These are phyloP conservation scores for Aspergillus unguis DNA, from an alignment of 2,329 filamentous ascomycete genomes.

Conservation along the genomic window DNA sequence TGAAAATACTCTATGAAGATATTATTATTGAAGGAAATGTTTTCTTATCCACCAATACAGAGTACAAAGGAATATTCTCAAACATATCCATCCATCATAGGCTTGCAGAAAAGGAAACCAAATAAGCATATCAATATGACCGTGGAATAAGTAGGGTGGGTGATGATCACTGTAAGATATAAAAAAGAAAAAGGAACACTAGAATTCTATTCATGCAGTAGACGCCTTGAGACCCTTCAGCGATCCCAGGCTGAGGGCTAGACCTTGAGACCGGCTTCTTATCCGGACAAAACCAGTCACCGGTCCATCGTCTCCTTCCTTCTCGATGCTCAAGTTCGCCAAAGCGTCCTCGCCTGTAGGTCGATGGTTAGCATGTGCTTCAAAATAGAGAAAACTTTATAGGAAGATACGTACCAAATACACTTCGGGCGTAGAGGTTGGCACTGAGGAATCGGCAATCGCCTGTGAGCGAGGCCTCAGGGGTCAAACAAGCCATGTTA, in stretches of 20 bases:
- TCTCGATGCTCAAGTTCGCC: slow-evolving; percentile 95
- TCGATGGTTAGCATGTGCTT: slow-evolving; percentile 21
- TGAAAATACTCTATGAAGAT: slow-evolving; percentile 2
- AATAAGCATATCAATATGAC: slow-evolving; percentile 11
- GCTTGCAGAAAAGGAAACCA: slow-evolving; percentile 21
- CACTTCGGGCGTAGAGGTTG: slow-evolving; percentile 92
- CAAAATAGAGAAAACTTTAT: not conserved
- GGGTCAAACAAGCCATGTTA: slow-evolving; percentile 97
- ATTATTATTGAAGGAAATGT: slow-evolving; percentile 18
- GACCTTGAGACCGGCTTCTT: slow-evolving; percentile 90
- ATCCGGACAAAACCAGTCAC: slow-evolving; percentile 98
- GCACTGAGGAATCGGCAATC: slow-evolving; percentile 98
- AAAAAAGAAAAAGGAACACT: slow-evolving; percentile 22
- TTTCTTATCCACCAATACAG: slow-evolving; percentile 29
- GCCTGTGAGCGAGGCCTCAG: slow-evolving; percentile 91
- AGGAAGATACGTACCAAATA: slow-evolving; percentile 73
- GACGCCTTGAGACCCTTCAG: slow-evolving; percentile 88
- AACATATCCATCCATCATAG: slow-evolving; percentile 30
- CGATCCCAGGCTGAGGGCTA: slow-evolving; percentile 88
- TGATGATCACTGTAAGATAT: slow-evolving; percentile 29
- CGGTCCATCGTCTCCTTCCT: slow-evolving; percentile 90
- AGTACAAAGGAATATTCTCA: slow-evolving; percentile 24
- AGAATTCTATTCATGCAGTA: slow-evolving; percentile 34
- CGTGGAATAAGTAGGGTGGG: slow-evolving; percentile 25
- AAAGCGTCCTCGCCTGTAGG: slow-evolving; percentile 87